These are phyloP conservation scores for Russula abietina DNA, from an alignment of 768 basidiomycete genomes.

Conservation along the genomic window DNA sequence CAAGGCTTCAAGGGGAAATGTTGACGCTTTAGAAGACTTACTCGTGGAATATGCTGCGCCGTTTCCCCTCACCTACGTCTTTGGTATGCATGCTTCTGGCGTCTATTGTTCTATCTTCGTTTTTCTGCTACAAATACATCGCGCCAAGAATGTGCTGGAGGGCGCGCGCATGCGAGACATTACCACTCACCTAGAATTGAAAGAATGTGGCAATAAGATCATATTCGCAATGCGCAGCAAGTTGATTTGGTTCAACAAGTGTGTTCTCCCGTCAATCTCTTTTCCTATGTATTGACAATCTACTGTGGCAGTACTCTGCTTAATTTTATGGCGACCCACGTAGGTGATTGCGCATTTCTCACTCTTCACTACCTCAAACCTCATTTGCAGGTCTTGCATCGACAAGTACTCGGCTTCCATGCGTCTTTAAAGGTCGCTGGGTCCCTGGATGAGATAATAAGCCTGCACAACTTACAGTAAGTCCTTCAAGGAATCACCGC, in stretches of 20 bases:
- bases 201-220: constrained; percentile 49
- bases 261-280: constrained; percentile 29
- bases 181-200: constrained; percentile 27
- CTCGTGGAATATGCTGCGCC: constrained; percentile 74
- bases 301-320: constrained; percentile 46
- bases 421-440: constrained; percentile 44
- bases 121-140: constrained; percentile 65
- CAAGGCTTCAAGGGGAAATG: constrained; percentile 43
- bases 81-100: constrained; percentile 50
- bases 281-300: neutral
- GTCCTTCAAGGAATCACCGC: constrained; percentile 29
- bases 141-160: constrained; percentile 68
- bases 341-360: constrained; percentile 30
- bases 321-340: constrained; percentile 70
- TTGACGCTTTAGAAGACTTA: constrained; percentile 61
- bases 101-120: constrained; percentile 63
- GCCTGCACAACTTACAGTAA: constrained; percentile 63
- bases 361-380: neutral
- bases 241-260: constrained; percentile 84
- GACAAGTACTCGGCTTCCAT: constrained; percentile 56
- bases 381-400: constrained; percentile 55
- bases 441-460: constrained; percentile 74
- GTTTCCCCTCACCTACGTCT: constrained; percentile 76
- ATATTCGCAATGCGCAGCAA: constrained; percentile 74
- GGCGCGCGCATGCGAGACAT: constrained; percentile 59